These are phyloP conservation scores for Suhomyces coccinellae DNA, from an alignment of 1,139 yeast species.

Conservation along the genomic window DNA sequence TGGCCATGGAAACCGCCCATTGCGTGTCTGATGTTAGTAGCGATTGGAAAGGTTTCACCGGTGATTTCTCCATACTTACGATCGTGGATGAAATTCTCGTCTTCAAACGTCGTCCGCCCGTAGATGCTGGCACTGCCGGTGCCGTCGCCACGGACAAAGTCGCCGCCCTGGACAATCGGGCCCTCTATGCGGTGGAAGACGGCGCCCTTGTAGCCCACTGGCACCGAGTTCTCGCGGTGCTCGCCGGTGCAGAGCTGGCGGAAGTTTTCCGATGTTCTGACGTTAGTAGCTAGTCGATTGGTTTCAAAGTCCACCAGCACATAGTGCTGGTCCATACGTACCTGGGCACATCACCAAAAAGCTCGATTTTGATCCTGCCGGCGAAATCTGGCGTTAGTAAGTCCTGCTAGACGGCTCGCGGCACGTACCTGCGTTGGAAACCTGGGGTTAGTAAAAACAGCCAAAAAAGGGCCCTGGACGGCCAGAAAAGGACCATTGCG, in stretches of 20 bases:
- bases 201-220: slow-evolving; percentile 28
- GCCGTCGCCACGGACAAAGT: slow-evolving; percentile 45
- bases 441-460: slow-evolving; percentile 18
- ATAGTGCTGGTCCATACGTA: slow-evolving; percentile 18
- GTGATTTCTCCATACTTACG: too few species aligned
- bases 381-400: not conserved
- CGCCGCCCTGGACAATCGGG: slow-evolving; percentile 43
- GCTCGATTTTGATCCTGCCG: slow-evolving; percentile 42
- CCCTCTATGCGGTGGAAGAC: slow-evolving; percentile 23
- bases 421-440: slow-evolving; percentile 19
- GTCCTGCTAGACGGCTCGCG: not conserved
- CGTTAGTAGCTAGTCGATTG: slow-evolving; percentile 17
- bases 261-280: slow-evolving; percentile 51
- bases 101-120: slow-evolving; percentile 29
- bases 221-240: slow-evolving; percentile 34
- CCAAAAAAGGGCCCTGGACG: too few species aligned
- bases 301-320: too few species aligned
- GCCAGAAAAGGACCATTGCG: too few species aligned
- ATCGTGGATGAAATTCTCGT: slow-evolving; percentile 34
- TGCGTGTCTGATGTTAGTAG: slow-evolving; percentile 9
- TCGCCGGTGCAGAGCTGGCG: slow-evolving; percentile 60
- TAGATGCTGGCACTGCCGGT: slow-evolving; percentile 42
- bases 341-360: slow-evolving; percentile 43
- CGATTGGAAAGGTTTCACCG: too few species aligned
- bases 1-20: slow-evolving; percentile 42